Conservation (phyloP, 2,329 filamentous ascomycete species). For the Eurotiales sp. region DNA sequence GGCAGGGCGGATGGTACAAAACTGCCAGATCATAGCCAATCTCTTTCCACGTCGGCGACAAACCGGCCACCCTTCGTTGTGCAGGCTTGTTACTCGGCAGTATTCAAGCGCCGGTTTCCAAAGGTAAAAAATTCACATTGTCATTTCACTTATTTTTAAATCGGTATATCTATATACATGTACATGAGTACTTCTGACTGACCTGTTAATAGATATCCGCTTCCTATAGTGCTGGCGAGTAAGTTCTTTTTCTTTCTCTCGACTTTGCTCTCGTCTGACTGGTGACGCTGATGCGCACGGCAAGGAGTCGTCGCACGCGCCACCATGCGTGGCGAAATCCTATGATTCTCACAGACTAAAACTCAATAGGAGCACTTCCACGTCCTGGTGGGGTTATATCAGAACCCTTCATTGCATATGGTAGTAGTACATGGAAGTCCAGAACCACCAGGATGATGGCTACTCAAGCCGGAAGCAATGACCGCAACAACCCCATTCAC, state of each 20-base stretch:
- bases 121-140: neutral
- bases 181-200: neutral
- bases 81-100: neutral
- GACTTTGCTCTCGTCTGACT: neutral
- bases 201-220: neutral
- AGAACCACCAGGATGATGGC: slow-evolving; percentile 3
- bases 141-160: neutral
- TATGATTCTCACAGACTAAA: neutral
- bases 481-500: slow-evolving; percentile 22
- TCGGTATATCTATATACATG: neutral
- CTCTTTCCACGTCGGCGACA: neutral
- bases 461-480: slow-evolving; percentile 11
- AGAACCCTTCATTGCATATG: neutral
- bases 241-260: neutral
- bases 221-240: neutral
- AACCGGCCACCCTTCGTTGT: neutral
- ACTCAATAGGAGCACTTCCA: neutral
- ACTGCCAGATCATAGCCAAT: neutral
- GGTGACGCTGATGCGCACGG: neutral
- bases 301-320: neutral
- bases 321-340: slow-evolving; percentile 1
- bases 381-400: neutral
- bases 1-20: neutral
- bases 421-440: neutral
- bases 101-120: neutral